Conservation (phyloP, 179 eudicot species). For the Camellia oleifera region DNA sequence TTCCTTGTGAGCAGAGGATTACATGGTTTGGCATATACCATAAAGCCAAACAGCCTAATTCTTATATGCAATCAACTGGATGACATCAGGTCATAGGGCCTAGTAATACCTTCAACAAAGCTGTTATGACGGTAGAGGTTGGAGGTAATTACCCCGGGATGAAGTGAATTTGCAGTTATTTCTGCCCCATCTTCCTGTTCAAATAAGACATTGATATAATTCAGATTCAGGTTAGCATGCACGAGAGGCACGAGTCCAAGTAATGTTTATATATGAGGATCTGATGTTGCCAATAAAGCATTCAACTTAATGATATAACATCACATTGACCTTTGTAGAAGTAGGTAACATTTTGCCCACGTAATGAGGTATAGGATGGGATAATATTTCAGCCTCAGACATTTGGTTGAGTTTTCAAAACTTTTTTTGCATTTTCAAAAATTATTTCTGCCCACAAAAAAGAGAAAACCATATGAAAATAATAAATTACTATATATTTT, state of each 20-base stretch:
- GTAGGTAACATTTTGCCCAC: neutral
- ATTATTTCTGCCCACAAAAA: no score
- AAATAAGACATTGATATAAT: neutral
- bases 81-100: neutral
- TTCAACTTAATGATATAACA: neutral
- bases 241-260: neutral
- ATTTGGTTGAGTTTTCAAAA: no score
- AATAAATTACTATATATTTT: no score
- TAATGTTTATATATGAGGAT: neutral
- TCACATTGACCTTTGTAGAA: neutral
- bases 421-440: no score
- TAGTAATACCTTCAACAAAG: conserved; percentile 40
- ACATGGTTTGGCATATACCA: neutral
- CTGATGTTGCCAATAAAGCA: neutral
- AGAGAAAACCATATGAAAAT: no score
- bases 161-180: conserved; percentile 60
- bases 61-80: neutral
- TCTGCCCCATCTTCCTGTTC: conserved; percentile 52
- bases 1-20: neutral
- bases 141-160: conserved; percentile 55
- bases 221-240: neutral
- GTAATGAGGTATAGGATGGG: neutral
- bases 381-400: no score
- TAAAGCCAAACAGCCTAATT: neutral
- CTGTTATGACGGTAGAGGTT: conserved; percentile 51